Evolutionary conservation across 2,329 filamentous ascomycete species (phyloP), one percentile per base, ranked within the genome.

Genomic region (Stylonectria norvegica): DNA sequence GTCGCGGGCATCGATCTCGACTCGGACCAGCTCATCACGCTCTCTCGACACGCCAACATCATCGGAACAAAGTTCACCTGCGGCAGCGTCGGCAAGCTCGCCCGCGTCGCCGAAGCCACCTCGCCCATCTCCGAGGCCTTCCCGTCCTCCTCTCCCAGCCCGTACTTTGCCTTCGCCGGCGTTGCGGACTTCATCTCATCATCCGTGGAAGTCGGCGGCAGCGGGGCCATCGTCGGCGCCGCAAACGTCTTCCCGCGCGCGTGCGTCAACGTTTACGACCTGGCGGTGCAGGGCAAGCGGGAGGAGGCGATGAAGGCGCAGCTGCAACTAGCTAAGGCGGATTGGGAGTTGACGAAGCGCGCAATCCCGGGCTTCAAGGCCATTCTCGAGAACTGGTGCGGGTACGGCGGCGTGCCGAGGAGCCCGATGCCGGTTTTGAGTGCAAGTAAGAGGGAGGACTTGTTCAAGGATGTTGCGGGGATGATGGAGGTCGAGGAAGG

Each of bases 51-150:
- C 67, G 80, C 82, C 50, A 94, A 95, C 68, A 88, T 95, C 57
- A 71, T 89, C 48, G 89, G 89, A 48, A 90, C 87, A 39, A 95
- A 95, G 66, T 94, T 95, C 73, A 95, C 89, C 28, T 94, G 88
- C 62, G 89, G 86, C 51, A 93, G 88, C 71, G 93, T 87, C 1
- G 89, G 89, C 49, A 95, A 94, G 69, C 76, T 95, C 50, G 91
- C 88, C 10, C 82, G 89, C 20, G 86, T 95, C 4, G 87, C 88
- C 5, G 67, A 76, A 11, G 86, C 81, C 33, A 80, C 83, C 8
- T 30, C 27, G 9, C 27, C 27, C 14, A 14, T 30, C 14, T 30
- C 27, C 27, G 27, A 30, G 14, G 27, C 15, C 27, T 30, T 30
- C 27, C 14, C 27, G 8, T 30, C 14, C 9, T 30, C 27, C 6